Percentiles rank a stretch among this genome's conserved stretches.
These are phyloP conservation scores for Aspergillus sclerotialis DNA, from an alignment of 2,329 filamentous ascomycete species.

Conservation along the genomic window DNA sequence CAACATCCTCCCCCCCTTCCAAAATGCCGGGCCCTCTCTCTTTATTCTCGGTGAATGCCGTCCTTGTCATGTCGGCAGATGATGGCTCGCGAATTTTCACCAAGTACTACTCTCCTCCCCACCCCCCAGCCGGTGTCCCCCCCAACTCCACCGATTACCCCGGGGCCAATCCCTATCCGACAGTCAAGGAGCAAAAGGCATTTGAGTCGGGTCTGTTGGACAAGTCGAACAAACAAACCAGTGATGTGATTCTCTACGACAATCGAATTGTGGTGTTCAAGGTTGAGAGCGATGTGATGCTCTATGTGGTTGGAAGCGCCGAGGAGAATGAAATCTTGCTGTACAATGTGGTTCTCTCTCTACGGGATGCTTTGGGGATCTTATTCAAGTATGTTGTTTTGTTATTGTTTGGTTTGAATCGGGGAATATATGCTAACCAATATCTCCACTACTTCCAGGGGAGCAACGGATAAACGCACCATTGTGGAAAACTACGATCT, in stretches of 20 bases:
- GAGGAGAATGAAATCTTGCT: conserved; percentile 97
- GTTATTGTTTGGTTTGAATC: not conserved
- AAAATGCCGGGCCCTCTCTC: conserved; percentile 74
- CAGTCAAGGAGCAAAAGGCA: conserved; percentile 85
- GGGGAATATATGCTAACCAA: conserved; percentile 11
- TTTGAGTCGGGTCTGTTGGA: conserved; percentile 95
- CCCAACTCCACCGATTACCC: conserved; percentile 53
- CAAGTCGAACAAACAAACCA: conserved; percentile 92
- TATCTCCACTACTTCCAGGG: conserved; percentile 45
- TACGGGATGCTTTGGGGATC: conserved; percentile 83
- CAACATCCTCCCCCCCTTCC: conserved; percentile 23
- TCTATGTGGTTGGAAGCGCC: conserved; percentile 81
- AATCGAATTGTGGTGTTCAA: conserved; percentile 96
- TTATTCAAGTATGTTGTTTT: conserved; percentile 68
- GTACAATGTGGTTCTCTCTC: conserved; percentile 87
- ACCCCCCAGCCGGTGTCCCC: conserved; percentile 54
- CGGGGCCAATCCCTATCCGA: conserved; percentile 72
- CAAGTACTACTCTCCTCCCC: conserved; percentile 80
- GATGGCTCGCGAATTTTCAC: conserved; percentile 87
- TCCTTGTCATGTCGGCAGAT: conserved; percentile 73
- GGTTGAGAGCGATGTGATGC: conserved; percentile 94
- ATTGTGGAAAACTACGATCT: conserved; percentile 99
- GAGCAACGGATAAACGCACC: conserved; percentile 94
- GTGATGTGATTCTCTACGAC: conserved; percentile 96
- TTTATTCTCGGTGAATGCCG: conserved; percentile 68